Conservation (phyloP, 345 rosid genomes). For the Acer saccharum region DNA sequence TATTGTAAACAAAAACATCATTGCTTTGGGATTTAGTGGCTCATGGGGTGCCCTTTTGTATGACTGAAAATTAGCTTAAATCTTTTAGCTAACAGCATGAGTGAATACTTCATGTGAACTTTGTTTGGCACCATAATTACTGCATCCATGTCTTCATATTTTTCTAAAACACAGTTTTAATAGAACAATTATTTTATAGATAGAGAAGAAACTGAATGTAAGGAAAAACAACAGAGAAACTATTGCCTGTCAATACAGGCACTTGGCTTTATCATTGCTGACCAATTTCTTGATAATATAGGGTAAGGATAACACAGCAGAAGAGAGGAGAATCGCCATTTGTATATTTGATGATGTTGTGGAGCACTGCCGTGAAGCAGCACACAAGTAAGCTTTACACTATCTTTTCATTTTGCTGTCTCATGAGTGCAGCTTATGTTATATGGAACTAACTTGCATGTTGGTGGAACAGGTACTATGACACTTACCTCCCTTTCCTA, state of each 20-base stretch:
- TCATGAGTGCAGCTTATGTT: constrained; percentile 1
- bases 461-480: constrained; percentile 55
- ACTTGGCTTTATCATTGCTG: constrained; percentile 1
- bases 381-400: constrained; percentile 46
- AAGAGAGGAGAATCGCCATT: constrained; percentile 75
- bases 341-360: constrained; percentile 78
- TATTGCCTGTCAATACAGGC: background rate
- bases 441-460: background rate
- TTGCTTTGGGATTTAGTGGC: background rate
- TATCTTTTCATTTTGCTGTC: background rate
- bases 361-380: constrained; percentile 67
- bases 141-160: background rate
- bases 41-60: constrained; percentile 3
- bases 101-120: background rate
- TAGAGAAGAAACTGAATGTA: background rate
- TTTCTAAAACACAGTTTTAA: background rate
- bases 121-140: background rate
- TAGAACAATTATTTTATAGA: background rate
- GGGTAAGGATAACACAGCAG: constrained; percentile 73
- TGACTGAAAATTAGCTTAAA: background rate
- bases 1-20: background rate
- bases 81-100: background rate
- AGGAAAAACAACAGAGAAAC: constrained; percentile 1
- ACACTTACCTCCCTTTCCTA: constrained; percentile 63
- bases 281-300: constrained; percentile 24